Evolutionary conservation across 495 filamentous ascomycete species (phyloP).

Genomic region (Penicillium roqueforti): DNA sequence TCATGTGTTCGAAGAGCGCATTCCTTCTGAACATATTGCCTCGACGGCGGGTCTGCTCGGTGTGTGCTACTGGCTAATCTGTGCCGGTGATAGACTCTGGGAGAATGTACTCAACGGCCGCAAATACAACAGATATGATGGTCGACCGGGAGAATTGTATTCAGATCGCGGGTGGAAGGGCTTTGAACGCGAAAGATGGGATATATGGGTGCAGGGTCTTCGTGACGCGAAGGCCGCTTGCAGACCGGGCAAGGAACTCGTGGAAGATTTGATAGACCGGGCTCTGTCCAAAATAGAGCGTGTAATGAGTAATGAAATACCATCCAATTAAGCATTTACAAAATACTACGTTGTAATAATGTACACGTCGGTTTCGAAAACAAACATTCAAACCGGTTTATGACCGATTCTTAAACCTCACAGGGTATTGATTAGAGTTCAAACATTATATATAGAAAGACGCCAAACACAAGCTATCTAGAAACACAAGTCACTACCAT

Average conservation of each 20-base stretch:
- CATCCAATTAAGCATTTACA: not conserved
- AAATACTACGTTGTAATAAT: no score
- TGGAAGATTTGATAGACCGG: not conserved
- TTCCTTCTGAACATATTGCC: not conserved
- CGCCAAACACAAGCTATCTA: not conserved
- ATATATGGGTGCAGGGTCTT: constrained; percentile 1
- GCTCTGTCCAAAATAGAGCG: not conserved
- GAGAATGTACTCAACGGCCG: constrained; percentile 3
- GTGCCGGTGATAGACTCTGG: constrained; percentile 4
- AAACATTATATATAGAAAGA: not conserved
- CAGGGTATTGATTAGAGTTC: not conserved
- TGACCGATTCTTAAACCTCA: not conserved
- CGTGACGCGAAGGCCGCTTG: not conserved
- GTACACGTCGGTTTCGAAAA: not conserved
- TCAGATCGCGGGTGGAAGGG: not conserved
- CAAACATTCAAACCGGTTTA: not conserved
- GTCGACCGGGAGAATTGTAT: not conserved
- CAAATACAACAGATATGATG: constrained; percentile 2
- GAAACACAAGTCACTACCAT: constrained; percentile 30
- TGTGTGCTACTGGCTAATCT: constrained; percentile 1
- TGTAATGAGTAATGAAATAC: not conserved
- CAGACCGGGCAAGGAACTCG: not conserved
- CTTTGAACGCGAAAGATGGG: constrained; percentile 1
- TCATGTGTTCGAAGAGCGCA: not conserved
- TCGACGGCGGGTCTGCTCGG: not conserved